Percentiles rank a stretch among this genome's conserved stretches.
phyloP scores from a whole-genome alignment of 345 rosid species.

The Schrenkiella parvula region DNA sequence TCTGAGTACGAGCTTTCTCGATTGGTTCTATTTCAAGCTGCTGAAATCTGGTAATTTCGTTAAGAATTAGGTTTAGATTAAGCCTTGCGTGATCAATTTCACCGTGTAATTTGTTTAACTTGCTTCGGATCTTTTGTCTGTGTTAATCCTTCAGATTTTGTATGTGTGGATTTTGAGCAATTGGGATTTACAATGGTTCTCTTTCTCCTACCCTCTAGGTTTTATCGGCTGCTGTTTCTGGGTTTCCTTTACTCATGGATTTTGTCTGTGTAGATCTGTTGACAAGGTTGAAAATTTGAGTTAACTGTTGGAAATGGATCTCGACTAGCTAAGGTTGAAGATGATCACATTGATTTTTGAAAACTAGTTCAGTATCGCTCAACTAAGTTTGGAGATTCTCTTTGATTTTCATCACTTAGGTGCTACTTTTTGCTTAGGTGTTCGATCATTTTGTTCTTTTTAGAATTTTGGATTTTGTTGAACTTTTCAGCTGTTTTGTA shows the following conservation, averaged over 20 bases:
- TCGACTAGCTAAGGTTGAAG: conserved; percentile 17
- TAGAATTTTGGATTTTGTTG: neutral
- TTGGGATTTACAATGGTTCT: conserved; percentile 1
- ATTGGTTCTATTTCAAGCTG: conserved; percentile 19
- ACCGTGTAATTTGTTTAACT: neutral
- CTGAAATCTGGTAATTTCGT: conserved; percentile 30
- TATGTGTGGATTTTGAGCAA: conserved; percentile 3
- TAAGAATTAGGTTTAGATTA: conserved; percentile 19
- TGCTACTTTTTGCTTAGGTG: neutral
- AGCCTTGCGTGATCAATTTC: neutral
- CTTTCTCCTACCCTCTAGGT: neutral
- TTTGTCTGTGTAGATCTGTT: conserved; percentile 23
- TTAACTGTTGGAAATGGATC: conserved; percentile 34
- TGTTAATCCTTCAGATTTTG: neutral
- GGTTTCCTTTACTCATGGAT: conserved; percentile 8
- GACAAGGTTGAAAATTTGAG: neutral
- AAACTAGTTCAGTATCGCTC: neutral
- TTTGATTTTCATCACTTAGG: neutral
- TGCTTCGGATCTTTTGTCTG: neutral
- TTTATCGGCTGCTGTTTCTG: conserved; percentile 13
- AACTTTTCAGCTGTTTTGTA: neutral
- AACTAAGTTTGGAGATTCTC: neutral
- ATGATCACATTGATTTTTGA: conserved; percentile 27
- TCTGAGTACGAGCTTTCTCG: conserved; percentile 14
- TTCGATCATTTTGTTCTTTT: neutral